These are phyloP conservation scores for Nemania diffusa DNA, from an alignment of 2,329 filamentous ascomycete species.

Conservation along the genomic window DNA sequence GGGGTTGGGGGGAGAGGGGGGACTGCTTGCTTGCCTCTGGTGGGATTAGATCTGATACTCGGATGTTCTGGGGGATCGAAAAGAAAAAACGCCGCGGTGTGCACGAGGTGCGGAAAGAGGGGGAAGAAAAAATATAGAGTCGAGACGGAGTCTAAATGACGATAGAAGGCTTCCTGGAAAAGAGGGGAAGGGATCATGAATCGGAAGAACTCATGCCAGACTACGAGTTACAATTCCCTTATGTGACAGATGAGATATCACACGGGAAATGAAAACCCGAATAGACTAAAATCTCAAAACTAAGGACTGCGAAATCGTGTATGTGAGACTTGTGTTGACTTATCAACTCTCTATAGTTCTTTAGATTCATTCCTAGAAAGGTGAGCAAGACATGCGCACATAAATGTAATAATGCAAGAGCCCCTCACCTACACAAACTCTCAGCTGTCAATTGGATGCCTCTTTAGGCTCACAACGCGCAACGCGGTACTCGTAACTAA, in stretches of 20 bases:
- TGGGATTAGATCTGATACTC: background rate
- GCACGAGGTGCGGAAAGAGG: background rate
- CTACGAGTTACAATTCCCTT: background rate
- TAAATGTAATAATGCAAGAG: background rate
- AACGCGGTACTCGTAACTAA: too few relatives aligned
- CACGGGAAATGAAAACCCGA: background rate
- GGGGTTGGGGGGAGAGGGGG: too few relatives aligned
- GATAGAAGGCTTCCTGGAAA: background rate
- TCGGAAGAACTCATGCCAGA: background rate
- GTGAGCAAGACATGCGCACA: background rate
- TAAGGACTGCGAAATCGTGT: background rate
- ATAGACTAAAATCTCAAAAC: constrained; percentile 1
- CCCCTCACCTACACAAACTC: too few relatives aligned
- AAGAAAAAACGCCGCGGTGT: background rate
- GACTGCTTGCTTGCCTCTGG: too few relatives aligned
- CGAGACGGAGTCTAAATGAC: background rate
- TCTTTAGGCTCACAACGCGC: too few relatives aligned
- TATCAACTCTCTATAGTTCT: background rate
- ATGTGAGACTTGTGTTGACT: background rate
- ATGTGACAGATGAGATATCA: background rate
- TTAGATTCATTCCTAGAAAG: too few relatives aligned
- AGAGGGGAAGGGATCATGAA: background rate
- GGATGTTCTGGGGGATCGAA: too few relatives aligned
- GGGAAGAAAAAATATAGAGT: background rate
- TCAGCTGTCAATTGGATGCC: too few relatives aligned